Conservation (phyloP, 78 protist genomes). For the Dictyostelium citrinum region DNA sequence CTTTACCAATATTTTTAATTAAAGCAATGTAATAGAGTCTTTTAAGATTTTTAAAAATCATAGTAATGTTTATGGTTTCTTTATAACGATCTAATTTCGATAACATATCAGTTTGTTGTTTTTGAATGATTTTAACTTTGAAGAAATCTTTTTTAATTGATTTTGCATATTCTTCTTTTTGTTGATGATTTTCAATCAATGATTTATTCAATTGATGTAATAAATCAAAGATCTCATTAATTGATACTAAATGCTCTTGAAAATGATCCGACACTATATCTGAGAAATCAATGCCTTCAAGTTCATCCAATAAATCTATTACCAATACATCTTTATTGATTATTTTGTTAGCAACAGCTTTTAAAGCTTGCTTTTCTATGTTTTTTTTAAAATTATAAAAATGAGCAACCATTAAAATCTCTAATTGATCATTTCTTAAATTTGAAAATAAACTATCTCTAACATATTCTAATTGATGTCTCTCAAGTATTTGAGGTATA, state of each 20-base stretch:
- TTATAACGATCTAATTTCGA: neutral
- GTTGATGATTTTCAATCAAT: neutral
- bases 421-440: constrained; percentile 6
- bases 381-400: neutral
- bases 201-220: neutral
- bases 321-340: neutral
- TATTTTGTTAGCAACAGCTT: neutral
- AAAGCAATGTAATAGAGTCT: neutral
- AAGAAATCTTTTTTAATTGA: neutral
- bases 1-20: neutral
- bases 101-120: neutral
- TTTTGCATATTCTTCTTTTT: neutral
- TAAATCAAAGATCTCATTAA: neutral
- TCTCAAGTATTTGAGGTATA: neutral
- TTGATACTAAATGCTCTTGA: neutral
- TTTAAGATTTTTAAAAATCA: neutral
- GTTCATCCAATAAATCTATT: neutral
- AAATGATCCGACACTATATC: neutral
- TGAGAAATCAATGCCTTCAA: constrained; percentile 2
- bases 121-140: neutral
- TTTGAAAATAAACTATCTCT: neutral
- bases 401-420: neutral
- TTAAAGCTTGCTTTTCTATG: neutral
- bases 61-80: neutral
- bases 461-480: neutral